Evolutionary conservation across 768 basidiomycete genomes (phyloP), one percentile per base, ranked within the genome.

Genomic region (Naganishia randhawae): DNA sequence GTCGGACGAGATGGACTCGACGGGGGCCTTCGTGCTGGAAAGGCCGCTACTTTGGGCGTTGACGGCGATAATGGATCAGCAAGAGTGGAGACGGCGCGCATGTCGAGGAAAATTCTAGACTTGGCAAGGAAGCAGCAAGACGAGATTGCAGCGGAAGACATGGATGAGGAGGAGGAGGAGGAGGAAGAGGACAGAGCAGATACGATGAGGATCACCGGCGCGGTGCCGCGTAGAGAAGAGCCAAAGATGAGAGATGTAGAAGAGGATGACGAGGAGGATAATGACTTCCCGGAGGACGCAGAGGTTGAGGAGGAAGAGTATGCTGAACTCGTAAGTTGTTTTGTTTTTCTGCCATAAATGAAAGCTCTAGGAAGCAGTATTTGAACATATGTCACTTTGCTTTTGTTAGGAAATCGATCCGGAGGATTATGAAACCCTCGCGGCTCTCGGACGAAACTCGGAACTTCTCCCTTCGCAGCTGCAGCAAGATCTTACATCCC

Each of bases 71-170:
- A 16, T 78, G 89, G 87, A 75, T 77, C 66, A 66, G 74, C 67
- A 35, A 39, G 61, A 50, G 76, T 73, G 10, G 78, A 79, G 55
- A 76, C 78, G 64, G 78, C 79, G 19, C 65, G 75, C 80, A 89
- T 88, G 7, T 95, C 92, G 0, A 84, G 84, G 68, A 88, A 86
- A 73, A 96, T 99, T 55, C 89, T 99, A 72, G 89, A 93, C 78
- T 86, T 99, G 65, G 95, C 95, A 17, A 85, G 86, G 76, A 88
- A 90, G 73, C 95, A 99, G 80, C 93, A 97, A 80, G 88, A 92
- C 77, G 93, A 97, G 76, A 80, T 94, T 3, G 86, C 86, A 64
- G 61, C 70, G 45, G 76, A 80, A 67, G 54, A 55, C 7, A 22
- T 22, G 35, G n/a, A 39, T 22, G 57, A 35, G 3, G 64, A 63